A percentile compares a stretch with the other conserved stretches of the same genome.
These are phyloP conservation scores for Diaporthe batatas DNA, from an alignment of 2,329 filamentous ascomycete species.

Conservation along the genomic window DNA sequence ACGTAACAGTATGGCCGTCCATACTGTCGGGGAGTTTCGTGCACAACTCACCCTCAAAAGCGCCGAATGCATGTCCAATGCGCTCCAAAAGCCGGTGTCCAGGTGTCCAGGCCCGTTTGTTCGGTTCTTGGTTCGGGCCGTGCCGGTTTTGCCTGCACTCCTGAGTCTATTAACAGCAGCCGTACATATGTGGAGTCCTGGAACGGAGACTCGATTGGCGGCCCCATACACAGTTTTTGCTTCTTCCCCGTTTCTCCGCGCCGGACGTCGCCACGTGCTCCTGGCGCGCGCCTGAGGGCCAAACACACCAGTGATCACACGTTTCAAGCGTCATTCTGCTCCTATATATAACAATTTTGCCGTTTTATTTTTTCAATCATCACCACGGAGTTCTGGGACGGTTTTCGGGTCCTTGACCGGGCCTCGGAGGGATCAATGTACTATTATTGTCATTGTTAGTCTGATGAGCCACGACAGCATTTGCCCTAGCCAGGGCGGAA, in stretches of 20 bases:
- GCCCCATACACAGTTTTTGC: slow-evolving; percentile 16
- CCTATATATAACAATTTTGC: slow-evolving; percentile 21
- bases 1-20: background rate
- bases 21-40: background rate
- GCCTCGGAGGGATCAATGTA: background rate
- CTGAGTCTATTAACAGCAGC: background rate
- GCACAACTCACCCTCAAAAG: background rate
- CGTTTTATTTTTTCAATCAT: background rate
- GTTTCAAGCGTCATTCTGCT: background rate
- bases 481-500: slow-evolving; percentile 12
- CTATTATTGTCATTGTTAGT: slow-evolving; percentile 21
- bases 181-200: slow-evolving; percentile 11
- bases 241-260: background rate
- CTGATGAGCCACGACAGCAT: slow-evolving; percentile 37
- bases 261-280: background rate
- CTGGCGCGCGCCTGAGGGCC: background rate
- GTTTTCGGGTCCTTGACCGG: background rate
- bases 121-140: slow-evolving; percentile 15
- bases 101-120: background rate
- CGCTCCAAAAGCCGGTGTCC: background rate
- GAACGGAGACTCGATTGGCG: background rate
- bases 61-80: too few relatives aligned
- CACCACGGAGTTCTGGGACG: background rate
- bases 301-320: background rate
- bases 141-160: background rate